These are phyloP conservation scores for Aspergillus ostianus DNA, from an alignment of 495 filamentous ascomycete genomes.

Conservation along the genomic window DNA sequence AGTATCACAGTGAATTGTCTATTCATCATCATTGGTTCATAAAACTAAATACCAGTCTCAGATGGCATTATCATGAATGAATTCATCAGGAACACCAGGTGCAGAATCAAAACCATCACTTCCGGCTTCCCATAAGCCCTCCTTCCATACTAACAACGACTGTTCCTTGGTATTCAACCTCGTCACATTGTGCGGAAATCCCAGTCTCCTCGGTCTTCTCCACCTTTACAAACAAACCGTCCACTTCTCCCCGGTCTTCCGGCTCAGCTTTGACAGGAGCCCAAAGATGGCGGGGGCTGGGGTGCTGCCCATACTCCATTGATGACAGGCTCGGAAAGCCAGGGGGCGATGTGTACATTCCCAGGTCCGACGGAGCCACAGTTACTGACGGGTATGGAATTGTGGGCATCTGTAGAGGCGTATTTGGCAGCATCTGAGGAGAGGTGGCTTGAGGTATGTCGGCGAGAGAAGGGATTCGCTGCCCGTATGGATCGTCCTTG, in stretches of 20 bases:
- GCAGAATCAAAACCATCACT: background rate
- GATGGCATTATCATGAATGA: background rate
- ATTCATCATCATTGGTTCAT: too few relatives aligned
- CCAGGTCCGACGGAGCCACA: conserved; percentile 9
- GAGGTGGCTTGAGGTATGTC: conserved; percentile 18
- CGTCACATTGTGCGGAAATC: background rate
- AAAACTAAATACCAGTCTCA: background rate
- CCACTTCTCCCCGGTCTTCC: conserved; percentile 2
- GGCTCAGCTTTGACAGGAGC: conserved; percentile 14
- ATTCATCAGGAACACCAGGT: background rate
- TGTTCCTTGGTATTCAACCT: conserved; percentile 1
- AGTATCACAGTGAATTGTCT: too few relatives aligned
- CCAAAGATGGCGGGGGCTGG: conserved; percentile 13
- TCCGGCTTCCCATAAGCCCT: background rate
- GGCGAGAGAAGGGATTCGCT: conserved; percentile 7
- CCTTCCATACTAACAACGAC: background rate
- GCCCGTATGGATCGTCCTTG: conserved; percentile 22
- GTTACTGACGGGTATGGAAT: conserved; percentile 6
- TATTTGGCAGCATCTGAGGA: background rate
- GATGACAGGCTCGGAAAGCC: background rate
- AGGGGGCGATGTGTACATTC: conserved; percentile 2
- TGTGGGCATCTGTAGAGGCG: background rate
- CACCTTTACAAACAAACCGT: conserved; percentile 21
- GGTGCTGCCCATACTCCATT: conserved; percentile 3
- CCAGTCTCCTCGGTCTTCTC: conserved; percentile 12